Conservation (phyloP, 768 basidiomycete genomes). For the Mycena indigotica region DNA sequence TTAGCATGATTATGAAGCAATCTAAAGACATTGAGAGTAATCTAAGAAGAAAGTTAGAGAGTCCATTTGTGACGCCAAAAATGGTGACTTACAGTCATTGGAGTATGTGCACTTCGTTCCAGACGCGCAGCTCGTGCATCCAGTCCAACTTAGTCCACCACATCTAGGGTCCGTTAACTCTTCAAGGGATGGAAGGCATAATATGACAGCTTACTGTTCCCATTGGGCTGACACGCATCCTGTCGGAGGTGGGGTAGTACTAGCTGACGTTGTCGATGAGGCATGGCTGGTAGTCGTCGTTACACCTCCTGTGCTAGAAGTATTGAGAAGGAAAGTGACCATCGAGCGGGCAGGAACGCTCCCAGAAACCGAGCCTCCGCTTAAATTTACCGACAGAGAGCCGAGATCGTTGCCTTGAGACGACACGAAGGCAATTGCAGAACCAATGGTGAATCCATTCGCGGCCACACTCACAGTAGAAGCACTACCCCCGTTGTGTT, state of each 20-base stretch:
- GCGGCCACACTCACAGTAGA: not conserved
- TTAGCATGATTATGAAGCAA: too few species aligned
- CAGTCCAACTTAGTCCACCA: constrained; percentile 4
- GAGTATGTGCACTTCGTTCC: not conserved
- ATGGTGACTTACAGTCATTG: not conserved
- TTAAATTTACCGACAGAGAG: not conserved
- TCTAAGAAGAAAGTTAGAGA: not conserved
- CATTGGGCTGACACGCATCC: constrained; percentile 6
- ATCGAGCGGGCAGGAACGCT: constrained; percentile 13
- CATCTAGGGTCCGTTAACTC: constrained; percentile 3
- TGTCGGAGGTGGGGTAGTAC: not conserved
- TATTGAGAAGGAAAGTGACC: constrained; percentile 12
- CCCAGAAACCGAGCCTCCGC: not conserved
- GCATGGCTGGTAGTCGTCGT: not conserved
- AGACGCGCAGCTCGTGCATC: constrained; percentile 1
- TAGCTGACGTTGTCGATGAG: not conserved
- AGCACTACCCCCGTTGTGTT: constrained; percentile 5
- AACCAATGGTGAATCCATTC: constrained; percentile 6
- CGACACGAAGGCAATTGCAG: constrained; percentile 2
- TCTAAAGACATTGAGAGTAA: not conserved
- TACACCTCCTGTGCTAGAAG: not conserved
- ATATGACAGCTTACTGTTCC: constrained; percentile 5
- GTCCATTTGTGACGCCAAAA: not conserved
- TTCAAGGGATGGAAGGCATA: too few species aligned
- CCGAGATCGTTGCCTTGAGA: constrained; percentile 8